These are phyloP conservation scores for Globisporangium nodosum DNA, from an alignment of 352 stramenopile genomes.

Conservation along the genomic window DNA sequence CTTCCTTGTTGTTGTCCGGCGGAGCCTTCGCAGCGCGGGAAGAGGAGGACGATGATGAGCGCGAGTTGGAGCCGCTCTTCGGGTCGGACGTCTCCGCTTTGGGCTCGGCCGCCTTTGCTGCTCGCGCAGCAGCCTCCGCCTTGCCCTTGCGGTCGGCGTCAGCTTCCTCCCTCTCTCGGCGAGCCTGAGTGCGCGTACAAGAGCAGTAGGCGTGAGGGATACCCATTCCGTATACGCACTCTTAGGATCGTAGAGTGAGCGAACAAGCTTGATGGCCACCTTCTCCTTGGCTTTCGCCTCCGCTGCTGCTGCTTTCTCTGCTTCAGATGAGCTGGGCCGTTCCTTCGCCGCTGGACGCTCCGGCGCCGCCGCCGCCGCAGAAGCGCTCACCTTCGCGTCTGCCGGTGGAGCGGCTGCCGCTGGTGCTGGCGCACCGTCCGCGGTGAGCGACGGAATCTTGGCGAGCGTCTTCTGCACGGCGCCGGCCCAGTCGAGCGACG, in stretches of 20 bases:
- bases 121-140: slow-evolving; percentile 23
- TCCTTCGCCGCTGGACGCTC: slow-evolving; percentile 43
- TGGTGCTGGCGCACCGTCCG: slow-evolving; percentile 25
- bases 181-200: slow-evolving; percentile 5
- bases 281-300: slow-evolving; percentile 54
- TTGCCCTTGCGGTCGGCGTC: slow-evolving; percentile 22
- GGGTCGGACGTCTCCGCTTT: slow-evolving; percentile 22
- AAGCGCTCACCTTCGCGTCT: slow-evolving; percentile 17
- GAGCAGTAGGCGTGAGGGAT: not conserved
- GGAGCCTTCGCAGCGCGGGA: slow-evolving; percentile 22
- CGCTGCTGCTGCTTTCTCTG: slow-evolving; percentile 27
- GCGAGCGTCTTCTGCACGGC: slow-evolving; percentile 57
- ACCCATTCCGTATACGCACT: not conserved
- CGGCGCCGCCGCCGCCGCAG: slow-evolving; percentile 2
- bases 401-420: slow-evolving; percentile 12
- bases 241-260: not conserved
- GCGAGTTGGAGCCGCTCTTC: slow-evolving; percentile 26
- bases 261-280: slow-evolving; percentile 1
- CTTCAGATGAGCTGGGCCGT: slow-evolving; percentile 21
- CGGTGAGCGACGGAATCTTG: slow-evolving; percentile 57
- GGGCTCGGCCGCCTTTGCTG: slow-evolving; percentile 6
- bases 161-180: slow-evolving; percentile 24
- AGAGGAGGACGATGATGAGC: slow-evolving; percentile 19
- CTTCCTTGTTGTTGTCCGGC: slow-evolving; percentile 43
- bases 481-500: slow-evolving; percentile 57